Conservation (phyloP, 352 stramenopile species). For the Globisporangium takayamanum region DNA sequence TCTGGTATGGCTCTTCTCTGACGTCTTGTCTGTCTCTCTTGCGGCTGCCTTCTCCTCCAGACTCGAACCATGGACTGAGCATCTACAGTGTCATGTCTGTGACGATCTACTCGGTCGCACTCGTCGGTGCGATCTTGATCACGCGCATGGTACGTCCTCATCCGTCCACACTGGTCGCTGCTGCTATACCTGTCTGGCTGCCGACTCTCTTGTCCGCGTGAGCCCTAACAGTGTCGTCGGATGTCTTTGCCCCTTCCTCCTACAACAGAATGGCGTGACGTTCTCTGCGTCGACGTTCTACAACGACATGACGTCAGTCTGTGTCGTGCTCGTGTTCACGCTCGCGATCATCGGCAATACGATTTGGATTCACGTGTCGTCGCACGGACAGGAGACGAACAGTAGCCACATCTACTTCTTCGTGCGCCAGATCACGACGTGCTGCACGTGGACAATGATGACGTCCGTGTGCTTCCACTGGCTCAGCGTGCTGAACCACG, state of each 20-base stretch:
- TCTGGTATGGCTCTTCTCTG: background rate
- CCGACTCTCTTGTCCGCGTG: too few relatives aligned
- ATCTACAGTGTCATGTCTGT: conserved; percentile 87
- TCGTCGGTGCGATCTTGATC: conserved; percentile 69
- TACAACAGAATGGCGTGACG: conserved; percentile 62
- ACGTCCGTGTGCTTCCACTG: conserved; percentile 84
- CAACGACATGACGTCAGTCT: conserved; percentile 82
- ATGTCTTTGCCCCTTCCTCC: too few relatives aligned
- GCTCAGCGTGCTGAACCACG: conserved; percentile 64
- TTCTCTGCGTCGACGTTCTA: conserved; percentile 75
- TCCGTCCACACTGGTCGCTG: background rate
- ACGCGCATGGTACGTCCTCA: conserved; percentile 59
- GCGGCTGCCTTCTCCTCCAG: conserved; percentile 11
- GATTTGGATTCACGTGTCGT: conserved; percentile 77
- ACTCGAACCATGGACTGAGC: conserved; percentile 61
- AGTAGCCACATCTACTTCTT: conserved; percentile 74
- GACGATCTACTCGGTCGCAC: conserved; percentile 69
- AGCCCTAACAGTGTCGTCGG: too few relatives aligned
- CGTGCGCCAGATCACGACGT: conserved; percentile 53
- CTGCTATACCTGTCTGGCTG: background rate
- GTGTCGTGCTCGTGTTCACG: conserved; percentile 65
- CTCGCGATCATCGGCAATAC: conserved; percentile 69
- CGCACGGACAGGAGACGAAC: conserved; percentile 30
- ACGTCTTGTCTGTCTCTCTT: background rate
- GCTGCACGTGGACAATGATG: conserved; percentile 84